Base-by-base conservation (phyloP, 129 eudicot species). In the Pulicaria dysenterica region DNA sequence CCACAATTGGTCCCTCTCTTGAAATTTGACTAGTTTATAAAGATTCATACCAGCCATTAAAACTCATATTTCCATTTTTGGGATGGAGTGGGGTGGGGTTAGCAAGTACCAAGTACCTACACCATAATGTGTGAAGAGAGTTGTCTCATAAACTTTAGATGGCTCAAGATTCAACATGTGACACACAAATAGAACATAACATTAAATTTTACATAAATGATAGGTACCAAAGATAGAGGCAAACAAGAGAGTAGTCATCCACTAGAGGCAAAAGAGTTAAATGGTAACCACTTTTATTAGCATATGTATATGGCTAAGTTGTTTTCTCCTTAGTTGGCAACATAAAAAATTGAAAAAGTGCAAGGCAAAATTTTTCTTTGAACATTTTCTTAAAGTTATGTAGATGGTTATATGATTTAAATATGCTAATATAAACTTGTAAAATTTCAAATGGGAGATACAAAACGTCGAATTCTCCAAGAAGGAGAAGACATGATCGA, bases 21-120 rank as follows among this genome's bases (percentile, higher is more conserved):
- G 42, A 64, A 64, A 15, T 42, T 53, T 57, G 58, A 43, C 66
- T 53, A 54, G 39, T 64, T 64, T 64, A 64, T 53, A 55, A 15
- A 51, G 65, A 64, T 42, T 74, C 65, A 74, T 41, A 49, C 60
- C 70, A 73, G 56, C 62, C 66, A 64, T 19, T 47, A 66, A 34
- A 37, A 46, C 47, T 51, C 37, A 6, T 44, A 13, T 75, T 75
- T 67, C 66, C 49, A 24, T 56, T 54, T 15, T 65, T 55, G 41
- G 47, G 34, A 11, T 17, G 72, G 41, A 5, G 55, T 65, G 42
- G 42, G 71, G 56, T 46, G 38, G 56, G 39, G n/a, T n/a, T n/a
- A n/a, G n/a, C n/a, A n/a, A n/a, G 10, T 41, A 24, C 31, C 31
- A 24, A 24, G 57, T 63, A 54, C 70, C 72, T 63, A 63, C 13